Evolutionary conservation across 768 basidiomycete genomes (phyloP).

Genomic region (Pleurotus cornucopiae): DNA sequence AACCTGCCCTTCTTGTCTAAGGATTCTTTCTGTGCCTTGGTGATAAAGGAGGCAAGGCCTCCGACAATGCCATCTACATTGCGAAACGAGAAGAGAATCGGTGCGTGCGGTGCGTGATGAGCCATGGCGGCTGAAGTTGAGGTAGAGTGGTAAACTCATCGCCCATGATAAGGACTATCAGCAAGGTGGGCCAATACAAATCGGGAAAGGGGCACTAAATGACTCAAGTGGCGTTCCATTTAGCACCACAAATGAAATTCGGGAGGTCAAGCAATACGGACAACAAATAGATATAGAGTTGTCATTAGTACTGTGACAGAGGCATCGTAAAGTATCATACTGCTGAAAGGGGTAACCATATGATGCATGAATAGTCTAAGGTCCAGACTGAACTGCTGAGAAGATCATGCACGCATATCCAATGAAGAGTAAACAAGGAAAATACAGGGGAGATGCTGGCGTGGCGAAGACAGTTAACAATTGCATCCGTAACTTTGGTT

Average conservation of each 20-base stretch:
- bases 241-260: not conserved
- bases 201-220: constrained; percentile 1
- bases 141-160: constrained; percentile 3
- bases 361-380: not conserved
- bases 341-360: constrained; percentile 1
- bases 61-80: constrained; percentile 48
- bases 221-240: not conserved
- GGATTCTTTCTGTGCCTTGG: constrained; percentile 86
- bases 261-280: not conserved
- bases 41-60: constrained; percentile 75
- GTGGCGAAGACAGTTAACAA: constrained; percentile 44
- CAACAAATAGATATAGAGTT: constrained; percentile 7
- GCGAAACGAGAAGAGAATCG: constrained; percentile 72
- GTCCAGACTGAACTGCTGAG: constrained; percentile 1
- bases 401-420: not conserved
- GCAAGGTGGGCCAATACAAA: not conserved
- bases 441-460: too few species aligned
- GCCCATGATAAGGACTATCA: not conserved
- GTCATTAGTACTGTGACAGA: not conserved
- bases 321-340: constrained; percentile 1
- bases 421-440: too few species aligned
- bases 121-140: constrained; percentile 19
- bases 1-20: constrained; percentile 87
- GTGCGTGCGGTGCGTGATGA: constrained; percentile 57
- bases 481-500: constrained; percentile 91